phyloP scores from a whole-genome alignment of 176 grass and related monocot genomes.

The bread wheat (Triticum aestivum) region IWGSC_CS_RefSeq_v2.1 NC_057795.1:621532825-621533324 shows the following conservation, averaged over 20 bases:
- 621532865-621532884: constrained; percentile 52
- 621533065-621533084: neutral
- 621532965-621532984: neutral
- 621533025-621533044: neutral
- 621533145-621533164: no score
- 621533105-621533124: no score
- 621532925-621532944: constrained; percentile 56
- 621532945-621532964: constrained; percentile 11
- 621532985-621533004: constrained; percentile 35
- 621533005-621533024: constrained; percentile 14
- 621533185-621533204: no score
- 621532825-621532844: constrained; percentile 42
- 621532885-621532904: constrained; percentile 63
- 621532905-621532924: constrained; percentile 62
- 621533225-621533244: no score
- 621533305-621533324: no score
- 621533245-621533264: no score
- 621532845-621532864: constrained; percentile 41
- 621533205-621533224: no score
- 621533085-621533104: neutral
- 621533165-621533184: no score
- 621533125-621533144: no score
- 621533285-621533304: no score
- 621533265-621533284: no score
- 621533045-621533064: neutral